Evolutionary conservation across 1,139 yeast species (phyloP), one percentile per base, ranked within the genome.

Genomic region (Blastobotrys proliferans): DNA sequence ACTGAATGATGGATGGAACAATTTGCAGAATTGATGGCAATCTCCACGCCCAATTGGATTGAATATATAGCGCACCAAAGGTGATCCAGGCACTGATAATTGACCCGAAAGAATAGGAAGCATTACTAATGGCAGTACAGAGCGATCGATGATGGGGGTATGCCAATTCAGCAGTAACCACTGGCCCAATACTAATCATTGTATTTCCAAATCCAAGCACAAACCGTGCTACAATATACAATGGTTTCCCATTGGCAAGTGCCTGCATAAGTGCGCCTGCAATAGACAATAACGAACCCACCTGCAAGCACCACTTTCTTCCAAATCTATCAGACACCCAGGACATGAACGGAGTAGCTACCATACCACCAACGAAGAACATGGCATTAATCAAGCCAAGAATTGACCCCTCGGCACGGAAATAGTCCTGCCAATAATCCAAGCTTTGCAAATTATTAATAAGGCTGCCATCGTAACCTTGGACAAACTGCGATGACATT

Each of bases 11-110:
- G 16, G 76, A 73, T 52, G 66, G 58, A 21, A 61, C 52, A 26
- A 64, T 67, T 57, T 73, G 74, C 35, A 68, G 29, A 42, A 66
- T 56, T 6, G 72, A 61, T 26, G 75, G 74, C 21, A 69, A 54
- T 55, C 73, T 62, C 74, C 74, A 72, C 11, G 64, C 56, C 70
- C 73, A 68, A 44, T 57, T 60, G 27, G 54, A 42, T 30, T 52
- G 43, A 31, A 51, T 54, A 26, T 44, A 37, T 25, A 38, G 22
- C n/a, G 48, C 38, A 35, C 78, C 80, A 52, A 67, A 75, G 1
- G 78, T 69, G 18, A 73, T 68, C 70, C 76, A 69, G 2, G 82
- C 75, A 4, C 81, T 79, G 34, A 77, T 53, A 34, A 74, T 60
- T 4, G 81, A 75, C 21, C 82, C 82, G 43, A 74, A 53, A 52